Evolutionary conservation across 2,329 filamentous ascomycete genomes (phyloP).

Genomic region (Curvularia sp.): DNA sequence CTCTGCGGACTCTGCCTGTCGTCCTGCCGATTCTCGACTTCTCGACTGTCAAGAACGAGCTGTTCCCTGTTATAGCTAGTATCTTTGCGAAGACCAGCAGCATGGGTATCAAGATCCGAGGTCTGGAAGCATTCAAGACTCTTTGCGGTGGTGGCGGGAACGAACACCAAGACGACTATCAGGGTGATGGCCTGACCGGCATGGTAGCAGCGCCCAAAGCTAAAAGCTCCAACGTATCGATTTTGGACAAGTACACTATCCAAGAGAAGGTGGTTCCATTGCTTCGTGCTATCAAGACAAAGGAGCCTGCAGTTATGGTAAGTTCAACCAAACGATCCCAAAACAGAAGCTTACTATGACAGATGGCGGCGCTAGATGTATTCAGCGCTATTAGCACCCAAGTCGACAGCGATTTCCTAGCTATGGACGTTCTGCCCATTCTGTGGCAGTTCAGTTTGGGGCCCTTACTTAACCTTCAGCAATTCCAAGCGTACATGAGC

Average conservation of each 20-base stretch:
- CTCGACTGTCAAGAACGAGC: constrained; percentile 93
- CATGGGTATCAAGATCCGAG: constrained; percentile 91
- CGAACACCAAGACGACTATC: constrained; percentile 41
- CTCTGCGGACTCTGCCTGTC: constrained; percentile 76
- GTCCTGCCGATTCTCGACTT: constrained; percentile 93
- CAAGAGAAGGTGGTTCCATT: constrained; percentile 96
- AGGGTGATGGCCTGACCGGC: constrained; percentile 77
- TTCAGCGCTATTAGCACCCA: constrained; percentile 81
- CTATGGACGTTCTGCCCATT: constrained; percentile 86
- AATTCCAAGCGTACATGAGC: constrained; percentile 87
- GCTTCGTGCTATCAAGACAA: constrained; percentile 92
- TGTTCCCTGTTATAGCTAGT: constrained; percentile 88
- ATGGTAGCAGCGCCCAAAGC: constrained; percentile 63
- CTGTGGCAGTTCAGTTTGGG: constrained; percentile 93
- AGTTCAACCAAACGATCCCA: constrained; percentile 13
- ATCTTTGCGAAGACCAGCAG: constrained; percentile 95
- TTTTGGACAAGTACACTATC: constrained; percentile 96
- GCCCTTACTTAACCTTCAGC: constrained; percentile 82
- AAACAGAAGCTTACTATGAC: constrained; percentile 11
- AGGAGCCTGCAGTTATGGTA: constrained; percentile 93
- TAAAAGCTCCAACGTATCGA: constrained; percentile 72
- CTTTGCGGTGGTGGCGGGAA: constrained; percentile 82
- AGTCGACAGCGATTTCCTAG: constrained; percentile 89
- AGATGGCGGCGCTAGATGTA: constrained; percentile 83
- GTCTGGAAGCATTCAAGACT: constrained; percentile 86